Percentiles rank a stretch among this genome's conserved stretches.
Evolutionary conservation across 805 yeast species (phyloP).

Genomic region (Ogataea siamensis): DNA sequence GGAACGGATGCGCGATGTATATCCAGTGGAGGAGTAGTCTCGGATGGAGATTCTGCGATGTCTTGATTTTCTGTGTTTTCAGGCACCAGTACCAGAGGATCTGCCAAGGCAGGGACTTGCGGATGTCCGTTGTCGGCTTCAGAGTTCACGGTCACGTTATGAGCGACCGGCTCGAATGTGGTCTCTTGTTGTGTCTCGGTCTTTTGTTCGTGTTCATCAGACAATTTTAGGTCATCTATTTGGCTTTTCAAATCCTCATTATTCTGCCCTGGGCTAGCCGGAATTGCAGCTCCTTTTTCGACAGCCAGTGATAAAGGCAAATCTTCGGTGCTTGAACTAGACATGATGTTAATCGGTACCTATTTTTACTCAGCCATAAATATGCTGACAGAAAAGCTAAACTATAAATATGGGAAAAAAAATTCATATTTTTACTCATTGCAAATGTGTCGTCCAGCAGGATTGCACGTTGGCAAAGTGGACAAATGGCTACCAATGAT

Average conservation of each 20-base stretch:
- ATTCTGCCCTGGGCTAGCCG: too few relatives aligned
- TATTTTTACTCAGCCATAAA: constrained; percentile 1
- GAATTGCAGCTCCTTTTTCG: too few relatives aligned
- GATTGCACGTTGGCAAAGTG: constrained; percentile 1
- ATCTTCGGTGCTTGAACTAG: constrained; percentile 1
- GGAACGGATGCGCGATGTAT: background rate
- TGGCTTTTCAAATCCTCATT: background rate
- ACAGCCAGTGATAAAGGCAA: too few relatives aligned
- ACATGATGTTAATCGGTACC: background rate
- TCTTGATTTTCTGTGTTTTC: background rate
- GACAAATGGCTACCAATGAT: constrained; percentile 23
- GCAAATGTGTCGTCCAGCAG: constrained; percentile 3
- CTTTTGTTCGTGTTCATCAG: background rate
- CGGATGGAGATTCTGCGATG: background rate
- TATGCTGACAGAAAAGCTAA: constrained; percentile 7
- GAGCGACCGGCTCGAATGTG: too few relatives aligned
- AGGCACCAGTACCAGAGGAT: too few relatives aligned
- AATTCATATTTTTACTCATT: constrained; percentile 1
- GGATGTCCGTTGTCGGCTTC: too few relatives aligned
- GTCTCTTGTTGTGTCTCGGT: too few relatives aligned
- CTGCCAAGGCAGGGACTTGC: too few relatives aligned
- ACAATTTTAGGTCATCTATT: background rate
- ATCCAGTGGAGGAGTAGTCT: constrained; percentile 1
- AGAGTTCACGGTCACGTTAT: too few relatives aligned
- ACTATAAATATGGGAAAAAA: background rate